Conservation (phyloP, 2,329 filamentous ascomycete genomes). For the Teratosphaeria zuluensis region DNA sequence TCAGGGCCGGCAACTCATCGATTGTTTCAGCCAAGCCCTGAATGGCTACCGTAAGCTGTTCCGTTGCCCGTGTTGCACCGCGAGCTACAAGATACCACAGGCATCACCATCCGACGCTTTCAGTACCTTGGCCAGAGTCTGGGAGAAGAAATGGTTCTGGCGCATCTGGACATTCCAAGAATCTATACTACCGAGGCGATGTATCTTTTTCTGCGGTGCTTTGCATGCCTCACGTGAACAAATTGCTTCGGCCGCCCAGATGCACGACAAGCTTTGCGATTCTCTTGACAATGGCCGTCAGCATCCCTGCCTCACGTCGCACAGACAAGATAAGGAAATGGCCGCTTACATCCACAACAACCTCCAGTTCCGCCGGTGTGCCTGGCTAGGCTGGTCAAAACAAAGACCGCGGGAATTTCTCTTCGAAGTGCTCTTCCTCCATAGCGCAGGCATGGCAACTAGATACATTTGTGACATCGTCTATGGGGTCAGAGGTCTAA, state of each 20-base stretch:
- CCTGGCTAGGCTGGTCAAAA: neutral
- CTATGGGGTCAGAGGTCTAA: neutral
- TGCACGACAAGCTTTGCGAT: neutral
- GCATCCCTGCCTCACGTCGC: neutral
- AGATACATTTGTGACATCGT: neutral
- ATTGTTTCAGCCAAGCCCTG: neutral
- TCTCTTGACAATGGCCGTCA: neutral
- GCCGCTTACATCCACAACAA: neutral
- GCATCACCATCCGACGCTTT: neutral
- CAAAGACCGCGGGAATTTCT: neutral
- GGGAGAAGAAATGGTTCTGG: neutral
- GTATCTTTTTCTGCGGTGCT: neutral
- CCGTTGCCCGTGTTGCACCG: neutral
- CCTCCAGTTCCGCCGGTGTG: neutral
- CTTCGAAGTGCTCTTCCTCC: neutral
- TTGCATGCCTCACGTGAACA: neutral
- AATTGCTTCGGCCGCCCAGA: neutral
- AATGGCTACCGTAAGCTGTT: neutral
- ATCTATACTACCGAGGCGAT: neutral
- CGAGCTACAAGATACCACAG: neutral
- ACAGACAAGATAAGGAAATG: neutral
- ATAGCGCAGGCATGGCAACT: neutral
- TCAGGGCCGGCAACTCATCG: neutral
- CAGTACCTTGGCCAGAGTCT: neutral
- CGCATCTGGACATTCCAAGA: neutral